Conservation (phyloP, 1,139 yeast species). For the Taphrina flavorubra region DNA sequence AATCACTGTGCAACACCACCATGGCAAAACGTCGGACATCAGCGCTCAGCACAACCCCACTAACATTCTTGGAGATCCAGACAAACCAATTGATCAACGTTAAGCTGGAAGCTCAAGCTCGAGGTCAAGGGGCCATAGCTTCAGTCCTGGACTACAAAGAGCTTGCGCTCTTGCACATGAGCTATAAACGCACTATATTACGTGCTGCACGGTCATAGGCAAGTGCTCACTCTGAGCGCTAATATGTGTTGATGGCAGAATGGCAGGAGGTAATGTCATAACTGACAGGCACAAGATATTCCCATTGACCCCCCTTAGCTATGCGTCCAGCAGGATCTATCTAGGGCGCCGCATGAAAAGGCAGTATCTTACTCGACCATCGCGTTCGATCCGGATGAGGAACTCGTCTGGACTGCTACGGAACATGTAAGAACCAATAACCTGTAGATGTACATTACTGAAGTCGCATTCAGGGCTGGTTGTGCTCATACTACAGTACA, state of each 20-base stretch:
- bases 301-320: background rate
- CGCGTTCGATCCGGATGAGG: slow-evolving; percentile 71
- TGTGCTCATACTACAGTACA: slow-evolving; percentile 58
- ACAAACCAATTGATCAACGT: background rate
- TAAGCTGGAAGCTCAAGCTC: background rate
- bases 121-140: too few species aligned
- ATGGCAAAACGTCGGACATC: background rate
- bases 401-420: slow-evolving; percentile 88
- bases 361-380: slow-evolving; percentile 49
- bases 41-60: slow-evolving; percentile 3
- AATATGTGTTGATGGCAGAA: slow-evolving; percentile 16
- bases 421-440: slow-evolving; percentile 48
- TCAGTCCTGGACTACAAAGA: background rate
- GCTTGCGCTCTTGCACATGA: background rate
- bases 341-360: slow-evolving; percentile 14
- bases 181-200: too few species aligned
- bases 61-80: too few species aligned
- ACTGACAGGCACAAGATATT: too few species aligned
- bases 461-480: slow-evolving; percentile 53
- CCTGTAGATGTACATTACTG: background rate
- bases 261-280: slow-evolving; percentile 28
- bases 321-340: slow-evolving; percentile 21
- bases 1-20: background rate
- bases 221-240: slow-evolving; percentile 3
- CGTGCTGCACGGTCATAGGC: too few species aligned